These are phyloP conservation scores for Spencermartinsiella ligniputridi DNA, from an alignment of 1,139 yeast genomes.

Conservation along the genomic window DNA sequence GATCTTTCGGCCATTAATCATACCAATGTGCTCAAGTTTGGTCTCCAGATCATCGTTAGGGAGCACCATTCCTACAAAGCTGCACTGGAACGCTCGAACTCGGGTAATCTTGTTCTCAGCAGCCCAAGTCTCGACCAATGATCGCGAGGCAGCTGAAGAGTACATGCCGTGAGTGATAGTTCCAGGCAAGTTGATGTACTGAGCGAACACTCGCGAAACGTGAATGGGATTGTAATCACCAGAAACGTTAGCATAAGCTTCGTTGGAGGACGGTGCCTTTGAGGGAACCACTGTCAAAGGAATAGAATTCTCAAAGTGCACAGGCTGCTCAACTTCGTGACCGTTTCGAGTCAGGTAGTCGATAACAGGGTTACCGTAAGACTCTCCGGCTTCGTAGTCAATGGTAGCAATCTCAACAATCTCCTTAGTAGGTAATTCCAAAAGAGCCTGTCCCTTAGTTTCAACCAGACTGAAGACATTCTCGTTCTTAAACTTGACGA, in stretches of 20 bases:
- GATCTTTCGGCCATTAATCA: slow-evolving; percentile 98
- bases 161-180: slow-evolving; percentile 99
- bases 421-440: slow-evolving; percentile 93
- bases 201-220: slow-evolving; percentile 91
- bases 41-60: slow-evolving; percentile 91
- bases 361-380: slow-evolving; percentile 96
- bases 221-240: slow-evolving; percentile 99
- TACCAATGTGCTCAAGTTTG: slow-evolving; percentile 90
- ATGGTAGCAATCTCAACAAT: slow-evolving; percentile 82
- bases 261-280: slow-evolving; percentile 82
- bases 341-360: slow-evolving; percentile 93
- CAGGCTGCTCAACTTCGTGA: slow-evolving; percentile 89
- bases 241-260: slow-evolving; percentile 94
- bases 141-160: slow-evolving; percentile 92
- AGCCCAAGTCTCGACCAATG: slow-evolving; percentile 96
- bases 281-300: slow-evolving; percentile 73
- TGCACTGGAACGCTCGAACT: slow-evolving; percentile 90
- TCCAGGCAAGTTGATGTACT: slow-evolving; percentile 91
- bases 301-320: slow-evolving; percentile 82
- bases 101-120: slow-evolving; percentile 95
- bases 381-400: slow-evolving; percentile 84
- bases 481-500: slow-evolving; percentile 73
- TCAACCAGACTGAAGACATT: slow-evolving; percentile 72
- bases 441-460: slow-evolving; percentile 79
- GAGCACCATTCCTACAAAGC: slow-evolving; percentile 93